A percentile compares a stretch with the other conserved stretches of the same genome.
These are phyloP conservation scores for Tetradesmus lagerheimii DNA, from an alignment of 139 green algal genomes.

Conservation along the genomic window DNA sequence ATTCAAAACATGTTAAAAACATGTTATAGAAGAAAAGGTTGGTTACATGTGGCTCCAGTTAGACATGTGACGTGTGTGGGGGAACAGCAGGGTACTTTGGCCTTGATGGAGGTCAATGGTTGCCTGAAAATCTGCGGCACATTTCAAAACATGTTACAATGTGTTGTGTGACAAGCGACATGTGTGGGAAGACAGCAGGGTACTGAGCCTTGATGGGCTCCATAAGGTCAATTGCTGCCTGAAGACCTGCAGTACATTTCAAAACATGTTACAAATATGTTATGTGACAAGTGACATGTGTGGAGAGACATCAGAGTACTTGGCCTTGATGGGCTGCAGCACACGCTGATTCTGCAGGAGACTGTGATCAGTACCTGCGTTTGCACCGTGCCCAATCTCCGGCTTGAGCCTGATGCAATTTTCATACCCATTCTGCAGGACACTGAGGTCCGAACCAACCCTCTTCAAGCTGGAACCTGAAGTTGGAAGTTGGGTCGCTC, in stretches of 20 bases:
- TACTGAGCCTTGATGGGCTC: neutral
- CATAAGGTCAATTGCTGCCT: slow-evolving; percentile 71
- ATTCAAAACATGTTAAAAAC: neutral
- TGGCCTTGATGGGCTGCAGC: too few relatives aligned
- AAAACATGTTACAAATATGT: neutral
- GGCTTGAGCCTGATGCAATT: slow-evolving; percentile 55
- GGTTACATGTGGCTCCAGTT: too few relatives aligned
- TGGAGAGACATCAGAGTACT: neutral
- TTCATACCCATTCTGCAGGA: too few relatives aligned
- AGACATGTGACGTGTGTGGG: neutral
- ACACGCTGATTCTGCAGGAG: too few relatives aligned
- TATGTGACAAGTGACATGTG: neutral
- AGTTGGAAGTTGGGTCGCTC: too few relatives aligned
- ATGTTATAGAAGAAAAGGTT: too few relatives aligned
- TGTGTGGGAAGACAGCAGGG: neutral
- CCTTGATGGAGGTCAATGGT: slow-evolving; percentile 68
- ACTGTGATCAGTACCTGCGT: slow-evolving; percentile 68
- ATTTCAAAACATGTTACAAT: neutral
- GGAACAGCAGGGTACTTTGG: neutral
- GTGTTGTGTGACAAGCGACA: neutral
- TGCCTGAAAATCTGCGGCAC: slow-evolving; percentile 58
- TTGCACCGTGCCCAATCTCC: slow-evolving; percentile 87
- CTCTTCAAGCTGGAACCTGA: too few relatives aligned
- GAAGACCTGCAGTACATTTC: slow-evolving; percentile 56
- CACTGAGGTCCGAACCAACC: too few relatives aligned